These are phyloP conservation scores for Fusarium austroafricanum DNA, from an alignment of 2,329 filamentous ascomycete species.

Conservation along the genomic window DNA sequence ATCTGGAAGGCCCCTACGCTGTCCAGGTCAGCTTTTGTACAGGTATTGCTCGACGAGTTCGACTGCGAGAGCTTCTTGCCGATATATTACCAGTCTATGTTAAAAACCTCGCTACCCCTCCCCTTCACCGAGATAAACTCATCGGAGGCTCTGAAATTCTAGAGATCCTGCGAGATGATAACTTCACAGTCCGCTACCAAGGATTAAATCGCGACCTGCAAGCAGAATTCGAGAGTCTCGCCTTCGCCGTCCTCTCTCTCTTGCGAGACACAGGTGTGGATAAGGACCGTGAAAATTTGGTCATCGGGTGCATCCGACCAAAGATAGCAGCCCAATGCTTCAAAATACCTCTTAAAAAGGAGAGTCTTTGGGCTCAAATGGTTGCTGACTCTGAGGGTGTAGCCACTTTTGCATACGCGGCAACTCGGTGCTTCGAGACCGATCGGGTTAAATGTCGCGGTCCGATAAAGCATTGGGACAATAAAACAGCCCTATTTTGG, in stretches of 20 bases:
- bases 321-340: rapidly evolving
- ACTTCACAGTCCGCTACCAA: rapidly evolving
- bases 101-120: rapidly evolving
- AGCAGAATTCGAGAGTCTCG: rapidly evolving
- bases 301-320: rapidly evolving
- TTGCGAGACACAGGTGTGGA: not conserved
- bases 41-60: rapidly evolving
- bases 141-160: no score
- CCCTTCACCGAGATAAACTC: no score
- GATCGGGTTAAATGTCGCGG: rapidly evolving
- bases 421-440: rapidly evolving
- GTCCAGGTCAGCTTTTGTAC: not conserved
- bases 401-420: rapidly evolving
- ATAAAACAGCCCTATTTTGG: rapidly evolving
- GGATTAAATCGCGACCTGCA: rapidly evolving
- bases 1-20: not conserved
- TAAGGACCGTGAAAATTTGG: rapidly evolving
- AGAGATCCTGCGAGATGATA: rapidly evolving
- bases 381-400: rapidly evolving
- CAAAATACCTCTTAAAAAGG: rapidly evolving
- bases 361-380: not conserved
- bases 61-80: rapidly evolving
- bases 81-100: rapidly evolving
- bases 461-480: rapidly evolving
- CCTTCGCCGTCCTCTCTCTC: rapidly evolving